A percentile compares a stretch with the other conserved stretches of the same genome.
Evolutionary conservation across 345 rosid species (phyloP).

Genomic region (Heritiera littoralis): DNA sequence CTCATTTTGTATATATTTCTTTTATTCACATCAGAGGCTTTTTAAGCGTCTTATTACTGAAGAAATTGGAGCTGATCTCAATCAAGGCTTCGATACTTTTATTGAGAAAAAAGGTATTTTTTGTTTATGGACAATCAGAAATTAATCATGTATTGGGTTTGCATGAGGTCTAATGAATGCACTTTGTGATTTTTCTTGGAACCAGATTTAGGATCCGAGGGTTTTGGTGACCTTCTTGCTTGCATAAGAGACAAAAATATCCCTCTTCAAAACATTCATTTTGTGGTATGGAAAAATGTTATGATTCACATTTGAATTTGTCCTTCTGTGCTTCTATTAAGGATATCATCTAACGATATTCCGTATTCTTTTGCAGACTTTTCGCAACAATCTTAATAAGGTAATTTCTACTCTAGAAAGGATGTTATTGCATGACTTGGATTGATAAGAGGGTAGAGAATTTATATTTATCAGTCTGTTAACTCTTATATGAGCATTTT

Average conservation of each 20-base stretch:
- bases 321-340: conserved; percentile 7
- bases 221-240: conserved; percentile 84
- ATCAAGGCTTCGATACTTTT: conserved; percentile 90
- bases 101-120: conserved; percentile 68
- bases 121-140: conserved; percentile 13
- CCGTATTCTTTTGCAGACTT: conserved; percentile 55
- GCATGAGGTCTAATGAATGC: conserved; percentile 25
- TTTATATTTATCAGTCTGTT: background rate
- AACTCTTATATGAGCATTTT: background rate
- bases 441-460: background rate
- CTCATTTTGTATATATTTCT: conserved; percentile 20
- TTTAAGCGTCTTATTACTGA: conserved; percentile 76
- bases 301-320: conserved; percentile 12
- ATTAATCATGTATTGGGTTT: background rate
- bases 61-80: conserved; percentile 89
- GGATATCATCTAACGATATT: conserved; percentile 30
- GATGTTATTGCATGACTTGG: background rate
- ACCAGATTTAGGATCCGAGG: conserved; percentile 85
- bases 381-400: conserved; percentile 92
- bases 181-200: conserved; percentile 22
- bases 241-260: conserved; percentile 82
- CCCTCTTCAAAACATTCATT: conserved; percentile 88
- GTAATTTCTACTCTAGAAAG: conserved; percentile 41
- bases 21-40: conserved; percentile 61
- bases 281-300: conserved; percentile 66